A percentile compares a stretch with the other conserved stretches of the same genome.
Conservation (phyloP, 306 rosid genomes). For the Delonix regia region DNA sequence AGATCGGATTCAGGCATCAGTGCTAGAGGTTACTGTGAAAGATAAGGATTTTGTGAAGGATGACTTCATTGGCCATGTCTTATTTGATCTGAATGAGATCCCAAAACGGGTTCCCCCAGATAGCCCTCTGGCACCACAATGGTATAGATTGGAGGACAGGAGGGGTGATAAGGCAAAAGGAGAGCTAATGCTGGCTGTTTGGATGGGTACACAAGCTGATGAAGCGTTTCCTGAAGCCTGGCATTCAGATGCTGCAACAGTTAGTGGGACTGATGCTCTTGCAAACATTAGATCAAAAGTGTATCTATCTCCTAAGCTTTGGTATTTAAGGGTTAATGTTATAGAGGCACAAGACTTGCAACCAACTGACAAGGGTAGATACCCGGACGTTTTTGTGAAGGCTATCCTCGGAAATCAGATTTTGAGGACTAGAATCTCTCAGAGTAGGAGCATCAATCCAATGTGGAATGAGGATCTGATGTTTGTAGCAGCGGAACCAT, state of each 20-base stretch:
- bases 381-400: conserved; percentile 86
- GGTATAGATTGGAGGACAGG: conserved; percentile 89
- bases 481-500: conserved; percentile 93
- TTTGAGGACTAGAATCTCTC: conserved; percentile 77
- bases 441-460: conserved; percentile 77
- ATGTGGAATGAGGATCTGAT: conserved; percentile 98
- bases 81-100: conserved; percentile 80
- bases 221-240: conserved; percentile 98
- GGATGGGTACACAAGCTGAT: conserved; percentile 99
- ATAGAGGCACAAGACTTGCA: conserved; percentile 96
- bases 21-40: conserved; percentile 85
- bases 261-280: conserved; percentile 87
- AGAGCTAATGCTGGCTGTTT: conserved; percentile 97
- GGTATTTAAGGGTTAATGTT: conserved; percentile 94
- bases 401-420: conserved; percentile 80
- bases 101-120: conserved; percentile 96
- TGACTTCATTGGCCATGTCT: conserved; percentile 80
- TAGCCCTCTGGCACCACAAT: conserved; percentile 92
- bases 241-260: conserved; percentile 94
- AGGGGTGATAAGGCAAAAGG: conserved; percentile 73
- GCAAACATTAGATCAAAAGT: conserved; percentile 90
- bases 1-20: conserved; percentile 84
- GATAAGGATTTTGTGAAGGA: conserved; percentile 92
- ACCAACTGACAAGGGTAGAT: conserved; percentile 78
- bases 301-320: conserved; percentile 94